phyloP scores from a whole-genome alignment of 1,139 yeast genomes.

The Waltiozyma sp. region DNA sequence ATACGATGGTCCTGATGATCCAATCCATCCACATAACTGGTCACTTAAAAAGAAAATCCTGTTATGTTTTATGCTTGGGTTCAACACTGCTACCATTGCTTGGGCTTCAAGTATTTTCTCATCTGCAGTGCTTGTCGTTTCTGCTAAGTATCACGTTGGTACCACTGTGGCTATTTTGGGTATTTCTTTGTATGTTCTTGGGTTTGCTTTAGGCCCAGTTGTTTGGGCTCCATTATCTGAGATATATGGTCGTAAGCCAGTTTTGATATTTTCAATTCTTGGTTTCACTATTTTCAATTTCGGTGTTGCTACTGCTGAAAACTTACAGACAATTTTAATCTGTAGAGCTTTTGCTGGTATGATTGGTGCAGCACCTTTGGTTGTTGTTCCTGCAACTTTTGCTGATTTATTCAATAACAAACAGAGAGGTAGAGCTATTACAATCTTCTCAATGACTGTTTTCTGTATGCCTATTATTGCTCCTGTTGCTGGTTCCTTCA shows the following conservation, averaged over 20 bases:
- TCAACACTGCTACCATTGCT: constrained; percentile 34
- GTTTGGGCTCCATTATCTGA: constrained; percentile 78
- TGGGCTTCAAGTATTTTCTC: constrained; percentile 61
- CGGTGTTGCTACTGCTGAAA: constrained; percentile 64
- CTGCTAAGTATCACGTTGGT: constrained; percentile 38
- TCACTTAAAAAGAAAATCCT: constrained; percentile 28
- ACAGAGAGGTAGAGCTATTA: constrained; percentile 58
- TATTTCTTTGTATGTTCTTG: constrained; percentile 62
- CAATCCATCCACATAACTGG: constrained; percentile 57
- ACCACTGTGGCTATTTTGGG: constrained; percentile 50
- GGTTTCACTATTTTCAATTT: constrained; percentile 52
- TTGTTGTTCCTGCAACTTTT: constrained; percentile 74
- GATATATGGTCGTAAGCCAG: constrained; percentile 55
- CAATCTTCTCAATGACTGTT: constrained; percentile 54
- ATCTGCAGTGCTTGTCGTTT: constrained; percentile 33
- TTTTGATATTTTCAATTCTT: constrained; percentile 42
- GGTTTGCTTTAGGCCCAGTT: constrained; percentile 77
- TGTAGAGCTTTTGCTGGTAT: constrained; percentile 71
- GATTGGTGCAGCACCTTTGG: constrained; percentile 71
- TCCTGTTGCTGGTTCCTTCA: constrained; percentile 63
- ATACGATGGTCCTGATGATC: constrained; percentile 52
- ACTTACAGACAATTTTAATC: constrained; percentile 59
- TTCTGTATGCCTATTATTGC: constrained; percentile 70
- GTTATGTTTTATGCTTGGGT: constrained; percentile 31
- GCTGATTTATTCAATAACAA: constrained; percentile 60